A percentile compares a stretch with the other conserved stretches of the same genome.
phyloP scores from a whole-genome alignment of 2,329 filamentous ascomycete species.

The Salinomyces thailandicus region DNA sequence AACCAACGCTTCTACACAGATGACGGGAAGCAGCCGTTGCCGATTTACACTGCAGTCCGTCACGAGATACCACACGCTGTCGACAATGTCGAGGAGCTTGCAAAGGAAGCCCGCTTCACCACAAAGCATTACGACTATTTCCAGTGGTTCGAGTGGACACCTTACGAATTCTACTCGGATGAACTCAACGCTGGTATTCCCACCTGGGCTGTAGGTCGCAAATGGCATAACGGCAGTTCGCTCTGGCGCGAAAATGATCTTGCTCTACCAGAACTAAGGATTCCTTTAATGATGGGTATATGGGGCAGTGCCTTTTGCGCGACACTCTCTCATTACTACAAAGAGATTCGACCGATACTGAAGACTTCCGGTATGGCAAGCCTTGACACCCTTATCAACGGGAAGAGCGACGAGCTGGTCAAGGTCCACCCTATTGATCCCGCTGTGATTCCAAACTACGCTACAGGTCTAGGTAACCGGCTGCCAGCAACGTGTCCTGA shows the following conservation, averaged over 20 bases:
- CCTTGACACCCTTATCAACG: constrained; percentile 73
- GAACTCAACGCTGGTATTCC: constrained; percentile 86
- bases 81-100: constrained; percentile 14
- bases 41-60: constrained; percentile 89
- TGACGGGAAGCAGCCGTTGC: constrained; percentile 71
- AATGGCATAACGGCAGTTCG: constrained; percentile 63
- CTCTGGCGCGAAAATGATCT: constrained; percentile 53
- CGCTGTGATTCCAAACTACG: constrained; percentile 81
- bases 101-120: constrained; percentile 22
- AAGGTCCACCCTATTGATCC: constrained; percentile 94
- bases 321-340: constrained; percentile 91
- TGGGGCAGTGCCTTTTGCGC: constrained; percentile 96
- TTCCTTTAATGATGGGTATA: constrained; percentile 81
- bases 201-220: constrained; percentile 82
- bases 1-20: constrained; percentile 69
- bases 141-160: constrained; percentile 94
- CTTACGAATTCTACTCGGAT: constrained; percentile 92
- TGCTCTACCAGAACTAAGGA: constrained; percentile 70
- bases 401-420: constrained; percentile 70
- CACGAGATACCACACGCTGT: constrained; percentile 71
- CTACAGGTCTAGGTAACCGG: constrained; percentile 65
- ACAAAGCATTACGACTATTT: constrained; percentile 62
- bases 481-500: constrained; percentile 69
- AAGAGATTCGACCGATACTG: constrained; percentile 76
- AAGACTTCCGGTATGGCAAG: constrained; percentile 60